These are phyloP conservation scores for Xerocomus nothofagi DNA, from an alignment of 1,284 basidiomycete genomes.

Conservation along the genomic window DNA sequence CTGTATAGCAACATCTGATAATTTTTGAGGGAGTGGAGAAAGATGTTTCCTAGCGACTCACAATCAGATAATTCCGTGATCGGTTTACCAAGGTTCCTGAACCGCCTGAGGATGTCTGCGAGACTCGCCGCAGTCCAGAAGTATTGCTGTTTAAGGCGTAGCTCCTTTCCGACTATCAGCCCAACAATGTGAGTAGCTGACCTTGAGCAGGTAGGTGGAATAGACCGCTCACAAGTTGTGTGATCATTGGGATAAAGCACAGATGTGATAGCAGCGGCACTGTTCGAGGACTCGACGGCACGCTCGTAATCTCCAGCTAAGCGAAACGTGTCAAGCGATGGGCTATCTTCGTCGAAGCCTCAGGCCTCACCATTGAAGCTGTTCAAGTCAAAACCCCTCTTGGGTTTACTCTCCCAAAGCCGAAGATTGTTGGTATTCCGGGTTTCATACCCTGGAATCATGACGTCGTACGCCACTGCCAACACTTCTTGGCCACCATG, in stretches of 20 bases:
- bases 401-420: conserved; percentile 85
- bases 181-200: conserved; percentile 1
- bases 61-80: conserved; percentile 80
- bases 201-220: not conserved
- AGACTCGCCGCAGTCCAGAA: conserved; percentile 89
- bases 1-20: conserved; percentile 80
- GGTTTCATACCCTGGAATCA: conserved; percentile 84
- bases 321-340: not conserved
- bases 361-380: conserved; percentile 84
- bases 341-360: not conserved
- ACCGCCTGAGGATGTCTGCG: conserved; percentile 82
- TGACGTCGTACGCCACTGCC: conserved; percentile 88
- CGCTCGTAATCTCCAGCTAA: conserved; percentile 86
- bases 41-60: conserved; percentile 35
- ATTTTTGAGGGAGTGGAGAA: conserved; percentile 4
- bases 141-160: conserved; percentile 93
- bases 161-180: conserved; percentile 76
- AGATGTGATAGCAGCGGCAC: conserved; percentile 87
- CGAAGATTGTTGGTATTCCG: conserved; percentile 78
- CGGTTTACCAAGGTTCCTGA: conserved; percentile 76
- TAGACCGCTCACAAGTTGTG: conserved; percentile 52
- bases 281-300: conserved; percentile 82
- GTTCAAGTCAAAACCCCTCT: conserved; percentile 89
- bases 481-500: conserved; percentile 89
- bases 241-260: conserved; percentile 88